Percentiles rank a stretch among this genome's conserved stretches.
These are phyloP conservation scores for Alternaria novae-zelandiae DNA, from an alignment of 2,329 filamentous ascomycete genomes.

Conservation along the genomic window DNA sequence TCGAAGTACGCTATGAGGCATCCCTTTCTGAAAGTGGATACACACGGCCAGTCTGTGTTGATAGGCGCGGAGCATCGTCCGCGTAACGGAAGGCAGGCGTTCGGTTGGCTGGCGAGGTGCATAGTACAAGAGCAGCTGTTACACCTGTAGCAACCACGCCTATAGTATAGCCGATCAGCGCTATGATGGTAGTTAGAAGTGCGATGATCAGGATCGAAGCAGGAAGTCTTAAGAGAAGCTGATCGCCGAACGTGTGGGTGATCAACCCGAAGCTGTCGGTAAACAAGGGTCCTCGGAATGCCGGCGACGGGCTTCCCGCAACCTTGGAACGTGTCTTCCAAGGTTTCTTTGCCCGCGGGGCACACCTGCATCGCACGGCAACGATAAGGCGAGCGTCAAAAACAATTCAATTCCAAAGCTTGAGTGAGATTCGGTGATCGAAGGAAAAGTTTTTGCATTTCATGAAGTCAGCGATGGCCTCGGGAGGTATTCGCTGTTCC, in stretches of 20 bases:
- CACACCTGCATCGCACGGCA: not conserved
- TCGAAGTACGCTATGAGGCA: not conserved
- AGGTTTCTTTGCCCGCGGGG: not conserved
- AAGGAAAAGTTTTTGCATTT: not conserved
- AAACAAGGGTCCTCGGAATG: not conserved
- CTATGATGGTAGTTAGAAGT: not conserved
- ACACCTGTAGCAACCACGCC: not conserved
- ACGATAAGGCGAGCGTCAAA: not conserved
- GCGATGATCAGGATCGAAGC: not conserved
- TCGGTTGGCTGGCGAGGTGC: not conserved
- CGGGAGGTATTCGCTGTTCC: not conserved
- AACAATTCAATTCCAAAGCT: not conserved
- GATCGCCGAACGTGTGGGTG: not conserved
- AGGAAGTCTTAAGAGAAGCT: not conserved
- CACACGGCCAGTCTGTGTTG: not conserved
- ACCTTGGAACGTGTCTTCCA: not conserved
- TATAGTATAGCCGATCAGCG: not conserved
- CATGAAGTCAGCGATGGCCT: not conserved
- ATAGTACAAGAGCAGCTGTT: not conserved
- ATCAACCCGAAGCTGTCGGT: not conserved
- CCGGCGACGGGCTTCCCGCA: not conserved
- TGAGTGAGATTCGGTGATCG: not conserved
- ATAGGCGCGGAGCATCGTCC: not conserved
- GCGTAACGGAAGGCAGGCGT: not conserved
- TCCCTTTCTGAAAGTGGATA: not conserved